A percentile compares a stretch with the other conserved stretches of the same genome.
Conservation (phyloP, 1,139 yeast genomes). For the Protomyces inouyei region DNA sequence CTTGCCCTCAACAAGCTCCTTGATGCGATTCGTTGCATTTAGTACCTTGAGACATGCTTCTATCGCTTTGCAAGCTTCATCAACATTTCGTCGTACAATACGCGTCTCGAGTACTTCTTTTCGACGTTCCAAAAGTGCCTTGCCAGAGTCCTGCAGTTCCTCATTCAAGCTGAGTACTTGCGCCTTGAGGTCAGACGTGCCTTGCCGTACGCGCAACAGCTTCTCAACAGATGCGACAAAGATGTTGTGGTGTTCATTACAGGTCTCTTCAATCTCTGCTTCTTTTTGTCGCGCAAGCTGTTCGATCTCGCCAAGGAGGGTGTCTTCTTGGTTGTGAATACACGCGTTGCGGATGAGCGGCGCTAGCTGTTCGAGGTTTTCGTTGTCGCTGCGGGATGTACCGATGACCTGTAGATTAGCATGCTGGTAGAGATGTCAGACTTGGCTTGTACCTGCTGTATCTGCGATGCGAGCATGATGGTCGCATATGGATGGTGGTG, state of each 20-base stretch:
- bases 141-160: conserved; percentile 59
- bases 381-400: conserved; percentile 14
- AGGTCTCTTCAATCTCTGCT: conserved; percentile 18
- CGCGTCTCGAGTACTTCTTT: conserved; percentile 37
- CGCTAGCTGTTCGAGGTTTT: conserved; percentile 22
- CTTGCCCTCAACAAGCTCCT: conserved; percentile 67
- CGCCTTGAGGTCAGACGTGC: conserved; percentile 52
- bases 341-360: conserved; percentile 22
- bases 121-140: conserved; percentile 44
- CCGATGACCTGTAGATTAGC: conserved; percentile 8
- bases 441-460: background rate
- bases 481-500: background rate
- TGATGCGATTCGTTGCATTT: conserved; percentile 80
- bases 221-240: conserved; percentile 31
- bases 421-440: background rate
- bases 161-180: conserved; percentile 52
- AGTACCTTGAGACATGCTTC: conserved; percentile 68
- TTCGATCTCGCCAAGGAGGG: conserved; percentile 10
- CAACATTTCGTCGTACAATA: conserved; percentile 38
- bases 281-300: conserved; percentile 13
- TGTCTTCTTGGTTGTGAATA: conserved; percentile 6
- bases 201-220: conserved; percentile 47
- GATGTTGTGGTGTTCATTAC: conserved; percentile 34
- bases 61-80: conserved; percentile 41
- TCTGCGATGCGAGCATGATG: background rate